Base-by-base conservation (phyloP, 1,284 basidiomycete species). In the Psilocybe mexicana region DNA sequence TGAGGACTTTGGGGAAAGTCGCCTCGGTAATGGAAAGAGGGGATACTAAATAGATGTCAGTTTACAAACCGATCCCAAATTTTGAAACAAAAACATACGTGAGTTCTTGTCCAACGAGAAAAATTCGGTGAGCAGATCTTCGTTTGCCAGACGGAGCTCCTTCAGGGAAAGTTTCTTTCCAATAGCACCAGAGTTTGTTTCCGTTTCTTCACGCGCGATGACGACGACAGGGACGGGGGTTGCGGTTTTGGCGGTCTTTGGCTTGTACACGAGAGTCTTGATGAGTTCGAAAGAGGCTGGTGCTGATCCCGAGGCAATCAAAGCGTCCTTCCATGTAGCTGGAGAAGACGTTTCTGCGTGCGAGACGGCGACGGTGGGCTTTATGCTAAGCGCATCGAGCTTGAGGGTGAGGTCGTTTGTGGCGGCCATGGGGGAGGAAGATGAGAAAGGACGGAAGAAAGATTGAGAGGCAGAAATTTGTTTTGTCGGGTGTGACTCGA, bases 241-340 rank as follows among this genome's bases (percentile, higher is more conserved):
- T 5, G 92, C 93, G 0, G 84, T 83, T 76, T 97, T 97, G 49
- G 94, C 90, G 1, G 94, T 94, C 75, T 94, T 94, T 38, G 93
- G 92, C 70, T 94, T 94, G 84, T 91, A 94, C 54, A 94, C 89
- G 65, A 94, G 84, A 36, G 88, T 91, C 74, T 94, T 94, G 71
- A 89, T 81, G 64, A 91, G 78, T 69, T 90, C 82, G 69, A 88
- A 91, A 5, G 77, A 74, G 52, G 75, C 70, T 1, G 90, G 88
- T 35, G 80, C 76, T 26, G 78, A 72, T 33, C 77, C 60, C 49
- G 72, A 72, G 5, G 79, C 76, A 57, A 77, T 73, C 64, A 93
- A 72, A 38, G 84, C 81, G 52, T 86, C 83, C 63, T 81, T 81
- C 91, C 90, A 93, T 45, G 82, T 71, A 1, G 83, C 79, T 0